Evolutionary conservation across 2,329 filamentous ascomycete genomes (phyloP).

Genomic region (Dothiorella sarmentorum): DNA sequence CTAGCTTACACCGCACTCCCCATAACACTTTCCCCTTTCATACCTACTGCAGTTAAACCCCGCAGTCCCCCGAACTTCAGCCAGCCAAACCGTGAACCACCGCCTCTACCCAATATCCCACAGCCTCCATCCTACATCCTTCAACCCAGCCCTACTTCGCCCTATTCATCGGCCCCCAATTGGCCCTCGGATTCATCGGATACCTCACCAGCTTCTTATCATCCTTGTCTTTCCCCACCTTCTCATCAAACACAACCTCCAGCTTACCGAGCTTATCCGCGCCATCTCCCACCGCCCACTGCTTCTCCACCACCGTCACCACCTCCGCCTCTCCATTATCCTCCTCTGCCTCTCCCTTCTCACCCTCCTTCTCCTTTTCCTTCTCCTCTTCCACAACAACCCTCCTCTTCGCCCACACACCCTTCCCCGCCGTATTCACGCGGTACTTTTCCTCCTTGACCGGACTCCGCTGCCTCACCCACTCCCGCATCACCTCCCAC

Average conservation of each 20-base stretch:
- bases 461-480: conserved; percentile 76
- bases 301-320: not conserved
- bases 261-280: conserved; percentile 36
- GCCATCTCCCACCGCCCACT: not conserved
- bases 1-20: no score
- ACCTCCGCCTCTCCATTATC: not conserved
- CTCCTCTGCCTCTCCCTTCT: not conserved
- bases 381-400: conserved; percentile 27
- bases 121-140: not conserved
- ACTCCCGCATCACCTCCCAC: conserved; percentile 93
- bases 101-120: no score
- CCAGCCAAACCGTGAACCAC: no score
- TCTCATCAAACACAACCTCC: conserved; percentile 74
- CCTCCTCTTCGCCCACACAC: conserved; percentile 53
- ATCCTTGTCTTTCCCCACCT: conserved; percentile 66
- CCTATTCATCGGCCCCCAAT: conserved; percentile 82
- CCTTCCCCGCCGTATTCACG: conserved; percentile 66
- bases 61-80: no score
- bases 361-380: conserved; percentile 28
- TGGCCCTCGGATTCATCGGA: conserved; percentile 82
- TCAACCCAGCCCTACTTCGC: conserved; percentile 39
- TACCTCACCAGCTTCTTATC: conserved; percentile 73
- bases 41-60: no score
- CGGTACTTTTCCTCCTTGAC: conserved; percentile 70
- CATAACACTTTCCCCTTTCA: no score